Conservation (phyloP, 345 rosid genomes). For the Diplotaxis tenuifolia region DNA sequence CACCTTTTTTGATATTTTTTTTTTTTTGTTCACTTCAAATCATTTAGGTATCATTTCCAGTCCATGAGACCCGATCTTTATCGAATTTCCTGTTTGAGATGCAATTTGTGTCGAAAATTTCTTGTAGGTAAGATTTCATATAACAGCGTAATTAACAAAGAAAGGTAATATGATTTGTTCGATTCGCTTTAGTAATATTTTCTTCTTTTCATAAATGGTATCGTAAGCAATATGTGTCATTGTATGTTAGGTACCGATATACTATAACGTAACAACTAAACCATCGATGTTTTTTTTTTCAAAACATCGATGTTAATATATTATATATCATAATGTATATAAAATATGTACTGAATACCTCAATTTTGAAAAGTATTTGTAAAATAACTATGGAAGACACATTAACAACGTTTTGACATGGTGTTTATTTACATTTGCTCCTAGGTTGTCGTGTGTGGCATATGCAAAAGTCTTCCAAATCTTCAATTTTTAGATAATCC, state of each 20-base stretch:
- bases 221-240: background rate
- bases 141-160: background rate
- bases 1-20: background rate
- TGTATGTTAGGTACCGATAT: background rate
- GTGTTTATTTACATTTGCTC: background rate
- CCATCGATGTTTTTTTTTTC: too few species aligned
- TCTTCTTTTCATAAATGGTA: background rate
- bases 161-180: background rate
- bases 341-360: background rate
- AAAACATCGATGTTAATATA: background rate
- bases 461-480: background rate
- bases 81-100: conserved; percentile 7
- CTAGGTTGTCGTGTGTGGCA: background rate
- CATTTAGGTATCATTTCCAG: conserved; percentile 8
- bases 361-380: background rate
- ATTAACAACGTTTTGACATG: background rate
- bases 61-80: background rate
- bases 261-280: background rate
- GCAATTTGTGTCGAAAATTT: conserved; percentile 15
- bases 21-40: background rate
- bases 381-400: background rate
- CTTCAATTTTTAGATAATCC: background rate
- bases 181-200: background rate
- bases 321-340: background rate
- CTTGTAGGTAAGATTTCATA: conserved; percentile 7